A percentile compares a stretch with the other conserved stretches of the same genome.
Conservation (phyloP, 495 filamentous ascomycete genomes). For the Sordaria brevicollis region DNA sequence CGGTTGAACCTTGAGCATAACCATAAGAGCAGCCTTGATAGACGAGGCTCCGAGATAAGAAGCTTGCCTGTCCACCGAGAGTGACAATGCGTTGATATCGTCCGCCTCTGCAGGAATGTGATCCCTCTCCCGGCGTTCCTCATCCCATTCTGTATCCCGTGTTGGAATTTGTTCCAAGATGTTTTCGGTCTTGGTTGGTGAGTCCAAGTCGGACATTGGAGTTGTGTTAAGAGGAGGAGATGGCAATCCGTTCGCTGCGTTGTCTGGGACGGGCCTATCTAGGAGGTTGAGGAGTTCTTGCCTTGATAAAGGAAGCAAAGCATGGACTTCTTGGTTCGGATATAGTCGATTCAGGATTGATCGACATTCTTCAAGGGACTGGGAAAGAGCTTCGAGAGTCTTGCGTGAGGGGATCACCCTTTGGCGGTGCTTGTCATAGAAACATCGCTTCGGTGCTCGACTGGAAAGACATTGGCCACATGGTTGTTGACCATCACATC, state of each 20-base stretch:
- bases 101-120: slow-evolving; percentile 61
- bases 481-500: slow-evolving; percentile 49
- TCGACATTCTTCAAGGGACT: slow-evolving; percentile 48
- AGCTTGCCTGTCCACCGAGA: slow-evolving; percentile 57
- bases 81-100: slow-evolving; percentile 72
- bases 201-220: slow-evolving; percentile 31
- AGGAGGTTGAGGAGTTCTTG: slow-evolving; percentile 42
- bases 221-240: slow-evolving; percentile 35
- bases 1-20: slow-evolving; percentile 69
- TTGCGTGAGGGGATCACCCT: slow-evolving; percentile 48
- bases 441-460: slow-evolving; percentile 45
- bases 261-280: slow-evolving; percentile 32
- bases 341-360: slow-evolving; percentile 45
- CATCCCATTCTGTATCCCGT: slow-evolving; percentile 47
- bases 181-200: slow-evolving; percentile 34
- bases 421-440: slow-evolving; percentile 51
- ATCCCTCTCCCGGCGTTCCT: slow-evolving; percentile 44
- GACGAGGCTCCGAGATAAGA: slow-evolving; percentile 79
- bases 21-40: slow-evolving; percentile 69
- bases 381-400: slow-evolving; percentile 46
- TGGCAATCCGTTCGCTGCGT: slow-evolving; percentile 28
- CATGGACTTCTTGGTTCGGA: slow-evolving; percentile 41
- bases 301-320: slow-evolving; percentile 39
- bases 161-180: slow-evolving; percentile 46
- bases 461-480: slow-evolving; percentile 49